A percentile compares a stretch with the other conserved stretches of the same genome.
phyloP scores from a whole-genome alignment of 805 yeast species.

The Teunomyces aglyptinius region DNA sequence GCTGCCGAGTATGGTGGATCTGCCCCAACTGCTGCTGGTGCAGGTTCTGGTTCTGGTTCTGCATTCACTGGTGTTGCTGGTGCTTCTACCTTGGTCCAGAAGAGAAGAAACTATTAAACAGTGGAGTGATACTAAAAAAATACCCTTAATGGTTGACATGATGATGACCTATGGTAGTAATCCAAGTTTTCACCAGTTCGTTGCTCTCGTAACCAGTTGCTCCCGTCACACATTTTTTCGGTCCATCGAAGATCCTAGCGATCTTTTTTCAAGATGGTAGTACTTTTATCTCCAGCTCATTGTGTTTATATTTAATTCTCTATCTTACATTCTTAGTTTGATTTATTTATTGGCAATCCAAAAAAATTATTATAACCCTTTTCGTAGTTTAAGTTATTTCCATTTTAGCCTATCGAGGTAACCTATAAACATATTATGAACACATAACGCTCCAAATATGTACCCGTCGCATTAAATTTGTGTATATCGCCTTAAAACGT shows the following conservation, averaged over 20 bases:
- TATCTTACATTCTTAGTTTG: constrained; percentile 2
- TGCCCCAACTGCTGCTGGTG: not conserved
- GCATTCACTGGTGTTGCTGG: constrained; percentile 5
- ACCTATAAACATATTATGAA: not conserved
- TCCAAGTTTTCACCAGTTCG: not conserved
- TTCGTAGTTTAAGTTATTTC: not conserved
- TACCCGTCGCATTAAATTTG: not conserved
- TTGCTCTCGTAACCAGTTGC: not conserved
- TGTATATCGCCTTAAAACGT: not conserved
- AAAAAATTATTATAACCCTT: not conserved
- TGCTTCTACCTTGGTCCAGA: constrained; percentile 6
- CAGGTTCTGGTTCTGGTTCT: constrained; percentile 2
- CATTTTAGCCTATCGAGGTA: not conserved
- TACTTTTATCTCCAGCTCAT: not conserved
- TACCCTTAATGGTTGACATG: constrained; percentile 2
- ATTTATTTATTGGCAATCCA: constrained; percentile 4
- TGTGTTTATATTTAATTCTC: constrained; percentile 2
- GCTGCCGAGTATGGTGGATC: constrained; percentile 12
- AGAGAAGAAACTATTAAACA: constrained; percentile 17
- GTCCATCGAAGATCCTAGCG: constrained; percentile 1
- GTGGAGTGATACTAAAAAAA: not conserved
- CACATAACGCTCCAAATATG: not conserved
- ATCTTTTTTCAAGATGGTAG: not conserved
- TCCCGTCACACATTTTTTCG: not conserved
- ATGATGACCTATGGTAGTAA: not conserved